Base-by-base conservation (phyloP, 768 basidiomycete species). In the Tricholoma saponaceum region DNA sequence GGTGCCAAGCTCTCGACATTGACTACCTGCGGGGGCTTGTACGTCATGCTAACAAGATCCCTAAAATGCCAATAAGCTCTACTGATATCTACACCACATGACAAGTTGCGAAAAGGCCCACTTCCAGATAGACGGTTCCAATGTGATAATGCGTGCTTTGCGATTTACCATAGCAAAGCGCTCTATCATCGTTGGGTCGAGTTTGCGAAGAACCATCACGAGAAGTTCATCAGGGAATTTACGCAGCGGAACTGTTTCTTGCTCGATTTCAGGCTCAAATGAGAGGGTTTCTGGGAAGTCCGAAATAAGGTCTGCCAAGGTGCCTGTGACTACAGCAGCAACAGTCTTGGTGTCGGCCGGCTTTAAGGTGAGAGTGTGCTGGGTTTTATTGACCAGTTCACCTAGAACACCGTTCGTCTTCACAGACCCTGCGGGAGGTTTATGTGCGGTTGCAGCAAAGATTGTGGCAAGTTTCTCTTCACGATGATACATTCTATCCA, bases 51-150 rank as follows among this genome's bases (percentile, higher is more conserved):
- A 28, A 92, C 91, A 47, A 91, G 74, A 23, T 81, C 74, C 66
- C 91, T 93, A 56, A n/a, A 16, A 39, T 55, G 33, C 30, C 57
- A 14, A 3, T 56, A 43, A 23, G 47, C 28, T 30, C n/a, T 20
- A 5, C 5, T 28, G 16, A 49, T 26, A 28, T 44, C 22, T 20
- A 10, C 39, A 35, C 10, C 12, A 55, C 41, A 44, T 30, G n/a
- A 26, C 43, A 37, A 35, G 32, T 46, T 39, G 23, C 39, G 16
- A 7, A 51, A 23, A 52, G 18, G 64, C 78, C 51, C 61, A 89
- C 92, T 85, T 88, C 92, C 92, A 95, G 55, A 92, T 81, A 3
- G 76, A 75, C 18, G 80, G 71, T 59, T 92, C 89, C 52, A 92
- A 71, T 9, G 84, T 85, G 18, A 95, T 61, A 8, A 92, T 65